These are phyloP conservation scores for Ceratocystis variospora DNA, from an alignment of 2,329 filamentous ascomycete genomes.

Conservation along the genomic window DNA sequence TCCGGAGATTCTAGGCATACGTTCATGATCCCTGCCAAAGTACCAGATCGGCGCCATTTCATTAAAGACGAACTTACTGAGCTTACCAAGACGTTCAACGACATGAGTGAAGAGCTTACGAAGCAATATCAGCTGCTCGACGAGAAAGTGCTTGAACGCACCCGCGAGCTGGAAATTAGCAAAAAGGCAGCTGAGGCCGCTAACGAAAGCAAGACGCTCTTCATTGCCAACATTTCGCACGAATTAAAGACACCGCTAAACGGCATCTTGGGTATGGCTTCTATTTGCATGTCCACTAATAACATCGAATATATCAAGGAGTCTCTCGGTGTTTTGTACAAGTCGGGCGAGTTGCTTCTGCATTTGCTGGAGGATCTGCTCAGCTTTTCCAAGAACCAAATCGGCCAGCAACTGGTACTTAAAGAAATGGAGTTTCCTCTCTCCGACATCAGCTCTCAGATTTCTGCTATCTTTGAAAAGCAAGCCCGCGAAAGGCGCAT, in stretches of 20 bases:
- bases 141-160: slow-evolving; percentile 69
- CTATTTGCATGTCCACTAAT: slow-evolving; percentile 84
- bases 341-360: slow-evolving; percentile 57
- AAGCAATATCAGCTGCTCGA: slow-evolving; percentile 78
- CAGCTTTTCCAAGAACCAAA: slow-evolving; percentile 90
- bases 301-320: slow-evolving; percentile 65
- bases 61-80: slow-evolving; percentile 78
- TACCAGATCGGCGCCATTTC: slow-evolving; percentile 58
- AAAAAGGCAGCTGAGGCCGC: slow-evolving; percentile 90
- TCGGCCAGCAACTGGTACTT: slow-evolving; percentile 66
- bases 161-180: slow-evolving; percentile 70
- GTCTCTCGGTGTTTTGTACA: slow-evolving; percentile 77
- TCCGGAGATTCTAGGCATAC: slow-evolving; percentile 34
- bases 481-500: slow-evolving; percentile 72
- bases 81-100: slow-evolving; percentile 73
- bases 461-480: slow-evolving; percentile 77
- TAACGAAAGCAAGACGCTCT: slow-evolving; percentile 92
- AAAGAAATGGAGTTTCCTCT: slow-evolving; percentile 78
- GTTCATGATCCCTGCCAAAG: slow-evolving; percentile 77
- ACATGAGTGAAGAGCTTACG: slow-evolving; percentile 81
- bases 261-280: slow-evolving; percentile 87
- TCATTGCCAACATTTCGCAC: slow-evolving; percentile 85
- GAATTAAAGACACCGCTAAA: slow-evolving; percentile 90
- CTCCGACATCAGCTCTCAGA: slow-evolving; percentile 69
- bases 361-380: slow-evolving; percentile 80